Evolutionary conservation across 2,329 filamentous ascomycete genomes (phyloP).

Genomic region (Thermomyces lanuginosus): DNA sequence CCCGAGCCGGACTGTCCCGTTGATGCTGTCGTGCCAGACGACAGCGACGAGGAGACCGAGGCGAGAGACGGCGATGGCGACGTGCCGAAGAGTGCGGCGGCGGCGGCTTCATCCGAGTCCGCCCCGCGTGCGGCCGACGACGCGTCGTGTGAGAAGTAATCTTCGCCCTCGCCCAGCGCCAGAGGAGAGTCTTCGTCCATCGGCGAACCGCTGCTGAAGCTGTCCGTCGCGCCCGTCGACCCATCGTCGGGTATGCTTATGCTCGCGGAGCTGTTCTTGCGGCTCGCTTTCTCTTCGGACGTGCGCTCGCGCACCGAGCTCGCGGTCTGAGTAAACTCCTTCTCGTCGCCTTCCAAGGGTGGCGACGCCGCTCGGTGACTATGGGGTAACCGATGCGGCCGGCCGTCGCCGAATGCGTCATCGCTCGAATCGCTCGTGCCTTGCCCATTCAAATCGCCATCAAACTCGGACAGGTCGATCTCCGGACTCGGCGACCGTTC

Average conservation of each 20-base stretch:
- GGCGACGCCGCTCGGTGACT: slow-evolving; percentile 64
- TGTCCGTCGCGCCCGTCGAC: slow-evolving; percentile 13
- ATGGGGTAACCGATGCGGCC: slow-evolving; percentile 42
- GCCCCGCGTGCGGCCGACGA: slow-evolving; percentile 13
- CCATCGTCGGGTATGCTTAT: slow-evolving; percentile 8
- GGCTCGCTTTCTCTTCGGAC: slow-evolving; percentile 21
- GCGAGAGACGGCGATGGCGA: slow-evolving; percentile 28
- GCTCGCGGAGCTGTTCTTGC: slow-evolving; percentile 23
- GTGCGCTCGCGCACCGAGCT: slow-evolving; percentile 54
- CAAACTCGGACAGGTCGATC: slow-evolving; percentile 80
- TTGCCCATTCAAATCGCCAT: slow-evolving; percentile 41
- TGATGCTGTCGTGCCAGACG: slow-evolving; percentile 24
- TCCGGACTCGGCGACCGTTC: slow-evolving; percentile 64
- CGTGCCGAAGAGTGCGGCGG: slow-evolving; percentile 22
- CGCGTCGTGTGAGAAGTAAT: slow-evolving; percentile 20
- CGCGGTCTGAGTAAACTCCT: slow-evolving; percentile 91
- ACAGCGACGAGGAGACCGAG: slow-evolving; percentile 25
- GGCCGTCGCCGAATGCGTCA: slow-evolving; percentile 36
- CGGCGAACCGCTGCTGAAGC: slow-evolving; percentile 15
- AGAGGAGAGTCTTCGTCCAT: slow-evolving; percentile 17
- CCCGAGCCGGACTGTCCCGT: slow-evolving; percentile 21
- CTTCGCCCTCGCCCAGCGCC: slow-evolving; percentile 14
- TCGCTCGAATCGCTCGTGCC: slow-evolving; percentile 41
- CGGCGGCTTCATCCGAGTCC: slow-evolving; percentile 19
- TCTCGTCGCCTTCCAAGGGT: slow-evolving; percentile 83